Base-by-base conservation (phyloP, 192 early-diverging fungal genomes). In the Backusella luteola region DNA sequence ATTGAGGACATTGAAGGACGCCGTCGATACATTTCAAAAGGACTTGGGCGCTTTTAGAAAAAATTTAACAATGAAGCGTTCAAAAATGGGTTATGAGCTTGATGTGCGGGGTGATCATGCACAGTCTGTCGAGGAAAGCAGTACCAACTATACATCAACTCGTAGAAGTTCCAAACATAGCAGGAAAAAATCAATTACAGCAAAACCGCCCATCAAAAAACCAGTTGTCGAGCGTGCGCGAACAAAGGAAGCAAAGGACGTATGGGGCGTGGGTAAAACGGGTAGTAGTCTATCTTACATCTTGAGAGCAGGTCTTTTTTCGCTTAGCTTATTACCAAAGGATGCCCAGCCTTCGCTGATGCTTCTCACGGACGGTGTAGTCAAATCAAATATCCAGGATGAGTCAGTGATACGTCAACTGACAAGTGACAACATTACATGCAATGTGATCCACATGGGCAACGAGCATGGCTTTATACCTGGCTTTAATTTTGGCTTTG, bases 391-490 rank as follows among this genome's bases (percentile, higher is more conserved):
- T 77, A 78, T 89, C 0, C 85, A 87, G 52, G 87, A 87, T 26
- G 87, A 88, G 39, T 79, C 85, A n/a, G 80, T 88, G 29, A 79
- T 93, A 6, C 85, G 88, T 46, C 87, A 89, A 70, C 81, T 90
- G 4, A 88, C 89, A 68, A 88, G 88, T 23, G 86, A 89, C 32
- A 86, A 90, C 71, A 87, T 93, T 6, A 85, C 82, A 29, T 93
- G 91, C 69, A 88, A 87, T 23, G 84, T 95, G 34, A 80, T 95
- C 8, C 94, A 94, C 71, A 84, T 95, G n/a, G 94, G 94, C 0
- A 85, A 85, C 4, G 75, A 87, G 39, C 79, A 88, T 34, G 91
- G 87, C 1, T 90, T 89, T 41, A 85, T 85, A 53, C 91, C 92
- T n/a, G 86, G 86, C 46, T 86, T 88, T 29, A 92, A 91, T 73